Conservation (phyloP, 495 filamentous ascomycete species). For the Penicillium pancosmium region DNA sequence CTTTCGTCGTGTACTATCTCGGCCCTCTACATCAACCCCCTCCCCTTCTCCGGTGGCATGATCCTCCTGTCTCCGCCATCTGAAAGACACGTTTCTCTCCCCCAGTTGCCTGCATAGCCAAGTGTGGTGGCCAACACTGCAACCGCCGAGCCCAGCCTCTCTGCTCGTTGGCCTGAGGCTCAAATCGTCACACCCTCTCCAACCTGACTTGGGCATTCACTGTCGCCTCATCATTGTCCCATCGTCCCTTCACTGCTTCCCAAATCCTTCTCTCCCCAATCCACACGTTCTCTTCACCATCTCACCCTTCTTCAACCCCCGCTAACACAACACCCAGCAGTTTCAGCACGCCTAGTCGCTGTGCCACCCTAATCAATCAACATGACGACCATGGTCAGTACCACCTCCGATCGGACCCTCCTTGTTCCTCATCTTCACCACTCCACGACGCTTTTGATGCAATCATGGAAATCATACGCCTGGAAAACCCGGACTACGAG, state of each 20-base stretch:
- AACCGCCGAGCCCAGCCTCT: slow-evolving; percentile 17
- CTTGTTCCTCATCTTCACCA: background rate
- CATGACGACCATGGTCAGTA: slow-evolving; percentile 55
- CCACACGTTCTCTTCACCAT: slow-evolving; percentile 9
- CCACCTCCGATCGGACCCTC: slow-evolving; percentile 14
- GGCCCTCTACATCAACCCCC: background rate
- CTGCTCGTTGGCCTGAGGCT: slow-evolving; percentile 22
- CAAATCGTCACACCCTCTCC: slow-evolving; percentile 21
- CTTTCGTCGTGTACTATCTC: background rate
- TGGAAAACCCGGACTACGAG: background rate
- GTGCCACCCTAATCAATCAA: slow-evolving; percentile 39
- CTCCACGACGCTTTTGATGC: background rate
- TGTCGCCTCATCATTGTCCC: slow-evolving; percentile 12
- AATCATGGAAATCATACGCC: background rate
- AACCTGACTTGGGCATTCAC: slow-evolving; percentile 4
- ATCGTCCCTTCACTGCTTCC: slow-evolving; percentile 8
- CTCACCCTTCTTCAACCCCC: background rate
- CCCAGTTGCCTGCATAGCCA: slow-evolving; percentile 7
- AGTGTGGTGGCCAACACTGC: slow-evolving; percentile 15
- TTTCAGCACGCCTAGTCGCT: slow-evolving; percentile 40
- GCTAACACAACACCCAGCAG: slow-evolving; percentile 8
- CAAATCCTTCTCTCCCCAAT: slow-evolving; percentile 4
- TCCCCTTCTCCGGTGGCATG: background rate
- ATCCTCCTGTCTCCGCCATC: background rate
- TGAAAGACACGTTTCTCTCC: too few species aligned